Base-by-base conservation (phyloP, 1,284 basidiomycete genomes). In the Rhodotorula mucilaginosa region DNA sequence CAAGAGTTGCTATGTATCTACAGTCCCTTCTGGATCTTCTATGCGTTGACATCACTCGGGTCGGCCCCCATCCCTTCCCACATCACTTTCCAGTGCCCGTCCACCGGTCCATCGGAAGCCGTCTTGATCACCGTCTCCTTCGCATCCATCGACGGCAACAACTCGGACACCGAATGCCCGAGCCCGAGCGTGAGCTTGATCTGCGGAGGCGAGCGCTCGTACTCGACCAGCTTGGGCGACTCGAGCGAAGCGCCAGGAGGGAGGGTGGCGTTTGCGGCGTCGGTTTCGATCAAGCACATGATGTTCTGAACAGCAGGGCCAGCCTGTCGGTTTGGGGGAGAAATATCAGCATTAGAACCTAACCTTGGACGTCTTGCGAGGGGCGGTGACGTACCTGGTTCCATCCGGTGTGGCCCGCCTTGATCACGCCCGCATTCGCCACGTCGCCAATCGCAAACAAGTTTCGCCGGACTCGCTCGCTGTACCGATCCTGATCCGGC, bases 131-230 rank as follows among this genome's bases (percentile, higher is more conserved):
- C 46, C 58, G 75, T 70, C 34, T 72, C 68, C 48, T 70, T 69
- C 26, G 68, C 70, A 4, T 70, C 65, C 63, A 70, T 71, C 44
- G 63, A 56, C 5, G 66, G 68, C 16, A 72, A 54, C 21, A 75
- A 60, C 58, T 77, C 74, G 13, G 70, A 72, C 21, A 68, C 64
- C 16, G 73, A 73, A 51, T 76, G 62, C 2, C 29, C 49, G 73
- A 88, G 78, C 3, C 89, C 89, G 39, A 90, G 83, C 0, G 89
- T 87, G 21, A 91, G 84, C 80, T 90, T 90, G 83, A 90, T 90
- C 61, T 84, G 86, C 7, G 88, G 88, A 23, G 83, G 79, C 12
- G 84, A 84, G 19, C 86, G 85, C 15, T 78, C 82, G 79, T 90
- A 90, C 19, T 80, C 79, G 72, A 88, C 86, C 46, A 92, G 78